These are phyloP conservation scores for Cyclotella baltica DNA, from an alignment of 108 stramenopile species.

Conservation along the genomic window DNA sequence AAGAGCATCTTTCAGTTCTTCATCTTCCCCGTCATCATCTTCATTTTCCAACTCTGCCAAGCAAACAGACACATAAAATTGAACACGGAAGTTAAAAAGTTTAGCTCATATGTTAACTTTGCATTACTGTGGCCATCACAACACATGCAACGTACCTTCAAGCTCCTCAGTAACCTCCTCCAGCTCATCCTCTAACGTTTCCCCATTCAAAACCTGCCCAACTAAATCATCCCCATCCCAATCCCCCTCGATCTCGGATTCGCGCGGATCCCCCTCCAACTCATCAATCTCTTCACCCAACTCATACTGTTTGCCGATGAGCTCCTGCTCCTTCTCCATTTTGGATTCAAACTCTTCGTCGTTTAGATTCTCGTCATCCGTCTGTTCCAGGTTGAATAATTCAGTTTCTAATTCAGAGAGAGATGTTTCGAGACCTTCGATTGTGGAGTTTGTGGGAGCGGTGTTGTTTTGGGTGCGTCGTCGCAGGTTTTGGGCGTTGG, in stretches of 20 bases:
- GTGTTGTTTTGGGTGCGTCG: too few relatives aligned
- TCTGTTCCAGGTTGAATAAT: neutral
- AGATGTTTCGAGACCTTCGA: neutral
- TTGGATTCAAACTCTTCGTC: neutral
- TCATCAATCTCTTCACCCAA: neutral
- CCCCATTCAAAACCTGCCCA: neutral
- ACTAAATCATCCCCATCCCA: constrained; percentile 1
- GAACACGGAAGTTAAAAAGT: neutral
- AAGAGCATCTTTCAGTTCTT: constrained; percentile 10
- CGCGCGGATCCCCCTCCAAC: neutral
- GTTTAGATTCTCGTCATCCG: neutral
- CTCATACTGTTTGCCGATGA: neutral
- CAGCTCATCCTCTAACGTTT: constrained; percentile 33
- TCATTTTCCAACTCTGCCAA: constrained; percentile 15
- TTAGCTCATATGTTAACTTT: neutral
- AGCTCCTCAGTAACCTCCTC: constrained; percentile 27
- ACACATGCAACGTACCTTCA: constrained; percentile 18
- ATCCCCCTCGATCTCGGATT: neutral
- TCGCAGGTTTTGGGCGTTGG: neutral
- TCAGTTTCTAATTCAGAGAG: neutral
- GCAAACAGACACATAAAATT: neutral
- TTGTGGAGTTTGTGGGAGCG: neutral
- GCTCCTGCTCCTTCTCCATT: constrained; percentile 1
- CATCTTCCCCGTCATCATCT: constrained; percentile 20
- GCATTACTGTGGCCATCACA: neutral